Conservation (phyloP, 352 stramenopile species). For the Globisporangium paddicum region DNA sequence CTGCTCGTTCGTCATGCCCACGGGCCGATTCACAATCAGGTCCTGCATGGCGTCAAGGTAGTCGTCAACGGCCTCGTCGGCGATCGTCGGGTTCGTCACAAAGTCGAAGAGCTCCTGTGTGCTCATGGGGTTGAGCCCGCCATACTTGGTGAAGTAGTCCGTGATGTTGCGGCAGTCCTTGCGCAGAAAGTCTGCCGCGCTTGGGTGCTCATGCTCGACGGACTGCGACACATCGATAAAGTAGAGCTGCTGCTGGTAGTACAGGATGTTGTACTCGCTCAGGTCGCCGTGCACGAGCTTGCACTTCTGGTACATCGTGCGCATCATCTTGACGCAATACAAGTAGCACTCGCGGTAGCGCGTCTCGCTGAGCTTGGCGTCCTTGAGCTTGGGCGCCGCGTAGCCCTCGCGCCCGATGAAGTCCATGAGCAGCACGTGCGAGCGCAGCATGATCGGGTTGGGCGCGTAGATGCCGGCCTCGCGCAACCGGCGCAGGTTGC, state of each 20-base stretch:
- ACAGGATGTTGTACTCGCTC: conserved; percentile 99
- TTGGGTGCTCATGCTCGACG: conserved; percentile 98
- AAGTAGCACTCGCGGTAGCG: conserved; percentile 94
- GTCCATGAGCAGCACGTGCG: conserved; percentile 98
- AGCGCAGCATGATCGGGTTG: conserved; percentile 92
- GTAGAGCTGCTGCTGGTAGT: conserved; percentile 94
- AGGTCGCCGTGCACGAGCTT: conserved; percentile 98
- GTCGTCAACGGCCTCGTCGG: conserved; percentile 75
- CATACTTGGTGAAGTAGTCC: conserved; percentile 94
- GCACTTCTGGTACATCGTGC: conserved; percentile 95
- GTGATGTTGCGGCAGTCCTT: conserved; percentile 98
- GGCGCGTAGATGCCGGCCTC: conserved; percentile 91
- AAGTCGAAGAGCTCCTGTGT: conserved; percentile 97
- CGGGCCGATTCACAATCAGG: conserved; percentile 68
- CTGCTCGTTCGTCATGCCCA: conserved; percentile 57
- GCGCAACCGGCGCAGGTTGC: conserved; percentile 94
- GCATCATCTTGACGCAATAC: conserved; percentile 95
- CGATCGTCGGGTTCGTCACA: conserved; percentile 77
- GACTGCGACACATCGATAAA: conserved; percentile 99
- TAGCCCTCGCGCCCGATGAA: conserved; percentile 96
- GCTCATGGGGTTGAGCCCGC: conserved; percentile 90
- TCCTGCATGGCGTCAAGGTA: conserved; percentile 90
- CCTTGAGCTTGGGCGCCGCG: conserved; percentile 93
- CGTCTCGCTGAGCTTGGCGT: conserved; percentile 90
- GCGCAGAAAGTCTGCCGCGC: conserved; percentile 96